These are phyloP conservation scores for Kodamaea arcana DNA, from an alignment of 1,139 yeast species.

Conservation along the genomic window DNA sequence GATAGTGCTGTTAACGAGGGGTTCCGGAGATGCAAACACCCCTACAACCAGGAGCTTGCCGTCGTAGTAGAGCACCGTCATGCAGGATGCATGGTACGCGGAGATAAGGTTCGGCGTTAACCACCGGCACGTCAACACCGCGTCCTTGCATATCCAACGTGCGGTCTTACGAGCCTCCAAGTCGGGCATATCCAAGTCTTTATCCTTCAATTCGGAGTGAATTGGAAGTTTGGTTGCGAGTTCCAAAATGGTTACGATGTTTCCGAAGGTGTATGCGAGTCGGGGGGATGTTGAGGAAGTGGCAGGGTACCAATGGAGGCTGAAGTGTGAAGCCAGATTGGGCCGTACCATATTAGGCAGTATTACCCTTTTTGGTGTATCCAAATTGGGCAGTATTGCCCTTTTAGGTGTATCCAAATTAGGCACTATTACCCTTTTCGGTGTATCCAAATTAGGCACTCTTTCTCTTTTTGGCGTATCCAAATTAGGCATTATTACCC, in stretches of 20 bases:
- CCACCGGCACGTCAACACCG: constrained; percentile 60
- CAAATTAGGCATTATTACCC: too few relatives aligned
- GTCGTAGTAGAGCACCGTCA: constrained; percentile 1
- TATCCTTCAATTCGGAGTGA: constrained; percentile 39
- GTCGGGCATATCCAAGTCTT: constrained; percentile 33
- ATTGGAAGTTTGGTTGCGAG: constrained; percentile 26
- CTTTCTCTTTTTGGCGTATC: too few relatives aligned
- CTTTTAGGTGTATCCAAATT: too few relatives aligned
- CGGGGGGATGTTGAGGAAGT: constrained; percentile 27
- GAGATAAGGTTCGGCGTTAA: constrained; percentile 46
- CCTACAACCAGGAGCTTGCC: background rate
- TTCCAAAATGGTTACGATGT: constrained; percentile 53
- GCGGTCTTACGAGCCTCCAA: constrained; percentile 44
- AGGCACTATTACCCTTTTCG: too few relatives aligned
- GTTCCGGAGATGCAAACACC: background rate
- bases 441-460: too few relatives aligned
- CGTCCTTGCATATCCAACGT: constrained; percentile 29
- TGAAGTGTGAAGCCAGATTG: too few relatives aligned
- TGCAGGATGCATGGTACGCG: constrained; percentile 13
- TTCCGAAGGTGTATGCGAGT: constrained; percentile 67
- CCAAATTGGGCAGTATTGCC: too few relatives aligned
- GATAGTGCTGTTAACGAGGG: background rate
- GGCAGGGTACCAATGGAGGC: background rate
- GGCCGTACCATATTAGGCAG: too few relatives aligned
- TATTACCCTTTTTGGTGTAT: too few relatives aligned